Evolutionary conservation across 345 rosid genomes (phyloP), one percentile per base, ranked within the genome.

Genomic region (Lepidium africanum): DNA sequence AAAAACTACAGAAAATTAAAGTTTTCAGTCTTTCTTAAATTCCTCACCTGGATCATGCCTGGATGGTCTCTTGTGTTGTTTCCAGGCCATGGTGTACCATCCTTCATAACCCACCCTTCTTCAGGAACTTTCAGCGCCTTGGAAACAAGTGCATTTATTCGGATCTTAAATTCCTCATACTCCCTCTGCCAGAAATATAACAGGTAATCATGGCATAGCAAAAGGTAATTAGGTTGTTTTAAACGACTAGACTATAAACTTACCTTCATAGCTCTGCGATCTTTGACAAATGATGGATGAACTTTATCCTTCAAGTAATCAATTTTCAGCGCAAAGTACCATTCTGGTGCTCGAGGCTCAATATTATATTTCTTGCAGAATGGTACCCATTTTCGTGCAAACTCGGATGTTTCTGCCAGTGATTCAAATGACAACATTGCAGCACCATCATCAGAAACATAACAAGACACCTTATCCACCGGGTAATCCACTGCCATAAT

Each of bases 31-130:
- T 32, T 40, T 10, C 39, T 39, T 15, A 10, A 21, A 52, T 17
- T 59, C 58, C 56, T 76, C 56, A 89, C 98, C 95, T 92, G 96
- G 54, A 92, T 92, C 98, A 92, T 92, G 75, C 98, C 96, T 11
- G 98, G 98, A 85, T 92, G 98, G 62, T 92, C 98, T 69, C 96
- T 84, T 46, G 78, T 85, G 80, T 92, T 92, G 78, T 92, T 92
- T 74, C 98, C 98, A 56, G 93, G 98, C 98, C 97, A 91, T 3
- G 97, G 97, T 3, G 96, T 91, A 58, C 96, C 97, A 75, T 91
- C 97, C 79, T 89, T 91, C 96, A 91, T 91, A n/a, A 85, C 78
- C 96, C 97, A 91, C 64, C 96, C 96, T 82, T 87, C 96, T 74
- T 89, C 96, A 42, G 96, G 97, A 77, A 82, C 75, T 43, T 87